A percentile compares a stretch with the other conserved stretches of the same genome.
Conservation (phyloP, 805 yeast species). For the Saccharomycopsis microspora region DNA sequence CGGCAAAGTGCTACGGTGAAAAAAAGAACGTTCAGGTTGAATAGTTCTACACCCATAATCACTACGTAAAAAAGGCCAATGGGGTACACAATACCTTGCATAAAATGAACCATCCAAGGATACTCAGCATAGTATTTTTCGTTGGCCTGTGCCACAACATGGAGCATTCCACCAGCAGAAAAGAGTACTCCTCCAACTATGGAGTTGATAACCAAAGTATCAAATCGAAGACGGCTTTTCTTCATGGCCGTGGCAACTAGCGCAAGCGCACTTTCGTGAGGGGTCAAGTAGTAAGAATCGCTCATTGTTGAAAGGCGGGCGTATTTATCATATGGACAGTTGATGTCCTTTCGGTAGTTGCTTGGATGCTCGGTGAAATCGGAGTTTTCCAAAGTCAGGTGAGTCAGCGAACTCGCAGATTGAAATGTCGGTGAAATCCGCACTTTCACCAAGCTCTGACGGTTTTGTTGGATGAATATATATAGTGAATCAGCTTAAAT, state of each 20-base stretch:
- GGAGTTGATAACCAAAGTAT: constrained; percentile 50
- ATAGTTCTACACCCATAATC: constrained; percentile 63
- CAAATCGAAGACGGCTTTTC: constrained; percentile 55
- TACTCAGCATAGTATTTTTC: constrained; percentile 30
- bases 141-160: constrained; percentile 41
- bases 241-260: constrained; percentile 82
- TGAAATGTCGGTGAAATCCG: too few relatives aligned
- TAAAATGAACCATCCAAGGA: constrained; percentile 40
- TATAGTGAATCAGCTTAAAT: too few relatives aligned
- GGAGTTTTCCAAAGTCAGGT: too few relatives aligned
- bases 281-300: constrained; percentile 52
- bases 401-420: too few relatives aligned
- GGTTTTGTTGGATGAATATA: too few relatives aligned
- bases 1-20: constrained; percentile 59
- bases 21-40: constrained; percentile 63
- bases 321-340: too few relatives aligned
- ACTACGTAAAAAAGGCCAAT: constrained; percentile 70
- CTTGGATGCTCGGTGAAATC: too few relatives aligned
- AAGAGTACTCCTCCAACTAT: constrained; percentile 61
- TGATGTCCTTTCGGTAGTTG: too few relatives aligned
- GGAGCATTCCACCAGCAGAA: constrained; percentile 64
- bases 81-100: constrained; percentile 56
- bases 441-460: too few relatives aligned
- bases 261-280: constrained; percentile 75
- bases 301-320: constrained; percentile 21